Evolutionary conservation across 2,329 filamentous ascomycete species (phyloP).

Genomic region (Exophiala sp.): DNA sequence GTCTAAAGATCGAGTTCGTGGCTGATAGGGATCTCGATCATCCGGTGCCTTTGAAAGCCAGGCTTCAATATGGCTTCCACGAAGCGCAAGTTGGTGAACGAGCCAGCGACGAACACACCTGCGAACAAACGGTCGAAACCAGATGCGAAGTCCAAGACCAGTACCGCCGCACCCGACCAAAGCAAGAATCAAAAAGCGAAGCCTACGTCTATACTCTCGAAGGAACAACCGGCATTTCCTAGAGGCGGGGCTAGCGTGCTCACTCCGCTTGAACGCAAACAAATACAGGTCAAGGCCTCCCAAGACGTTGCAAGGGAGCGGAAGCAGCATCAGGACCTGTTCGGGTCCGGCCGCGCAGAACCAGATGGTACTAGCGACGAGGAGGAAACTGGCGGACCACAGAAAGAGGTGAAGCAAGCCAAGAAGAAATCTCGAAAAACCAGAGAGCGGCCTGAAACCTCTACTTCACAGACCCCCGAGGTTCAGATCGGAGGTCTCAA

Average conservation of each 20-base stretch:
- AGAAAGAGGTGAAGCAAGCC: constrained; percentile 30
- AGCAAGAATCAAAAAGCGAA: constrained; percentile 15
- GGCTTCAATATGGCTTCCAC: constrained; percentile 20
- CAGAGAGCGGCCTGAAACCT: constrained; percentile 51
- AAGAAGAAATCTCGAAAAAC: constrained; percentile 40
- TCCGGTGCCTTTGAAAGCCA: neutral
- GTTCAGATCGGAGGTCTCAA: constrained; percentile 76
- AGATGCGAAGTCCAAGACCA: constrained; percentile 2
- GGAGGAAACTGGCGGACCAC: constrained; percentile 35
- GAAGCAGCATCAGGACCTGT: constrained; percentile 35
- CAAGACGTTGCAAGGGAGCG: constrained; percentile 90
- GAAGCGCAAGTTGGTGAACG: constrained; percentile 22
- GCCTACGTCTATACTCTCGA: constrained; percentile 23
- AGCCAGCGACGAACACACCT: constrained; percentile 2
- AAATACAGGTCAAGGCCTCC: constrained; percentile 90
- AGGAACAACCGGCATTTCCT: constrained; percentile 88
- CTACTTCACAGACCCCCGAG: constrained; percentile 43
- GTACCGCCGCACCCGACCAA: constrained; percentile 2
- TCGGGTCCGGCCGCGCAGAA: constrained; percentile 30
- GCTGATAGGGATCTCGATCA: too few species aligned
- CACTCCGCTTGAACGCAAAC: constrained; percentile 91
- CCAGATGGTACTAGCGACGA: constrained; percentile 30
- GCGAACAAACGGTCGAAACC: constrained; percentile 17
- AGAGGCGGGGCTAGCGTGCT: constrained; percentile 86
- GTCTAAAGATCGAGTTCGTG: too few species aligned